These are phyloP conservation scores for Boletus fagicola DNA, from an alignment of 768 basidiomycete species.

Conservation along the genomic window DNA sequence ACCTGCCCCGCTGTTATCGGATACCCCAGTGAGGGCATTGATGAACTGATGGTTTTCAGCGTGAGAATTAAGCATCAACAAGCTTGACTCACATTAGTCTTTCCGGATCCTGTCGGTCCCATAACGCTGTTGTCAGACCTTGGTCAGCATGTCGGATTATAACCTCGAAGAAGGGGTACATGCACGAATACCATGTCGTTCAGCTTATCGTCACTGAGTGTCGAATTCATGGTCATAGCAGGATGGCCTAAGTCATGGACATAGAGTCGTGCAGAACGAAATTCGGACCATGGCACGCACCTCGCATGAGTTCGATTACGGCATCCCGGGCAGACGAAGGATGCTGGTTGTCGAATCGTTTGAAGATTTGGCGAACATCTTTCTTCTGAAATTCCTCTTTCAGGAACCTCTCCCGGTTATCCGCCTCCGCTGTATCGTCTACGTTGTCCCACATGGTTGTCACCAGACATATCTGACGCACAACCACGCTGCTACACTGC, in stretches of 20 bases:
- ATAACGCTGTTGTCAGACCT: not conserved
- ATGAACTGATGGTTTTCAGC: conserved; percentile 3
- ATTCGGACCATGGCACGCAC: not conserved
- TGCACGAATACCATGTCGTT: conserved; percentile 2
- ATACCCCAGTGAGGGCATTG: not conserved
- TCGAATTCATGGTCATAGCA: not conserved
- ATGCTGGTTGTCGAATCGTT: conserved; percentile 2
- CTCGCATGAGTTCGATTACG: not conserved
- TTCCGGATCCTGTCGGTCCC: conserved; percentile 4
- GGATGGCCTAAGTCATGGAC: not conserved
- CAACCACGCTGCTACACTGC: not conserved
- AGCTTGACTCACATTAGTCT: too few relatives aligned
- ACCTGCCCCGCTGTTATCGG: too few relatives aligned
- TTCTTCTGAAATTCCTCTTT: too few relatives aligned
- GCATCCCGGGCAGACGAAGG: not conserved
- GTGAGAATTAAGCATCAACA: too few relatives aligned
- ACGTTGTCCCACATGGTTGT: conserved; percentile 14
- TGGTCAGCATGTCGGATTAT: not conserved
- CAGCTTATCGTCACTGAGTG: not conserved
- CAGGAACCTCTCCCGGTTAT: not conserved
- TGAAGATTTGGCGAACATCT: not conserved
- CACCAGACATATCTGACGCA: conserved; percentile 3
- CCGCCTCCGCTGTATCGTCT: not conserved
- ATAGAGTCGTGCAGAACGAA: not conserved
- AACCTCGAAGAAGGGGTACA: not conserved